phyloP scores from a whole-genome alignment of 2,329 filamentous ascomycete genomes.

The Colletotrichum chrysophilum region DNA sequence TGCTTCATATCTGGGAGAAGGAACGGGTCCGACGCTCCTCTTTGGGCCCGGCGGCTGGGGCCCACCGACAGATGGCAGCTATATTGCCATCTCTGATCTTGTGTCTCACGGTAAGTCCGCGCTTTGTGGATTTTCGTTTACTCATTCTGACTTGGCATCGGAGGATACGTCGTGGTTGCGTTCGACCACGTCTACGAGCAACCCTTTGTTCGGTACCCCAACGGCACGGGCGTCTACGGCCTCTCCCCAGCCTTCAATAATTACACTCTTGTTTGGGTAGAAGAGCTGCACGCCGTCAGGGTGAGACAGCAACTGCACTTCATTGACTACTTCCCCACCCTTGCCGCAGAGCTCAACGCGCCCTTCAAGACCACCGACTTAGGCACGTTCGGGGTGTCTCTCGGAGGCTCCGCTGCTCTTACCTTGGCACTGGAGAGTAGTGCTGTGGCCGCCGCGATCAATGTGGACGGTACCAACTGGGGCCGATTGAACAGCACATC shows the following conservation, averaged over 20 bases:
- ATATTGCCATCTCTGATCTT: slow-evolving; percentile 11
- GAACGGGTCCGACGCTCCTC: slow-evolving; percentile 4
- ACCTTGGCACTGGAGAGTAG: slow-evolving; percentile 18
- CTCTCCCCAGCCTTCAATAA: slow-evolving; percentile 8
- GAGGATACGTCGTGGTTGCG: slow-evolving; percentile 30
- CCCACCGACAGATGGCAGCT: slow-evolving; percentile 9
- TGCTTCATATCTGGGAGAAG: neutral
- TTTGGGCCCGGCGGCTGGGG: slow-evolving; percentile 19
- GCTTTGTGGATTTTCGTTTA: no score
- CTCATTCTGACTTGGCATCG: slow-evolving; percentile 20
- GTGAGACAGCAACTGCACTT: slow-evolving; percentile 25
- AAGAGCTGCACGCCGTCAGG: slow-evolving; percentile 21
- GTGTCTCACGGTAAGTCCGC: slow-evolving; percentile 19
- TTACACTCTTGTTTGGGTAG: neutral
- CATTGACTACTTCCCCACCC: slow-evolving; percentile 18
- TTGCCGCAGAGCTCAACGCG: slow-evolving; percentile 15
- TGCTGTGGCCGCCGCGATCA: slow-evolving; percentile 24
- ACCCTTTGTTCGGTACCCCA: slow-evolving; percentile 30
- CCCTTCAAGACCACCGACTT: slow-evolving; percentile 23
- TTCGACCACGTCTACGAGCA: slow-evolving; percentile 33
- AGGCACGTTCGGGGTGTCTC: slow-evolving; percentile 26
- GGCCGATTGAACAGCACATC: slow-evolving; percentile 15
- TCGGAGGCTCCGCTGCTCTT: slow-evolving; percentile 26
- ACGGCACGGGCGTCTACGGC: slow-evolving; percentile 29
- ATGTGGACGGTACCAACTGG: slow-evolving; percentile 25